Base-by-base conservation (phyloP, 495 filamentous ascomycete species). In the Penicillium psychrofluorescens region DNA sequence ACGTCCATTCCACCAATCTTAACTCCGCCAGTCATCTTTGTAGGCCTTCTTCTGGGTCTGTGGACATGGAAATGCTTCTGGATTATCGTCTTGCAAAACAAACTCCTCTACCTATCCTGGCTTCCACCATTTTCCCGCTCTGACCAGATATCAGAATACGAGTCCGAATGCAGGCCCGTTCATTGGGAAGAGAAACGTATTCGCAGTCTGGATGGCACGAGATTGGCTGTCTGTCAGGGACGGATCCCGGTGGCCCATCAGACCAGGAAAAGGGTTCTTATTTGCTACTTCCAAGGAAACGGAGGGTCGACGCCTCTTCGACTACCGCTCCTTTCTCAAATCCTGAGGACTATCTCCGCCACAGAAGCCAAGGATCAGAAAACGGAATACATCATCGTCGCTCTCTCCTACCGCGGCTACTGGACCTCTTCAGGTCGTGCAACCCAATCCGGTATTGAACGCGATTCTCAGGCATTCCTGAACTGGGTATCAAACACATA, bases 41-140 rank as follows among this genome's bases (percentile, higher is more conserved):
- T 66, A 7, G 82, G 84, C 8, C 66, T 94, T 10, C 60, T 86
- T 2, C 45, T 87, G 8, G 66, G 72, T 6, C 70, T 90, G 9
- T 90, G 84, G 82, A 72, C 74, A 0, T 90, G 83, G 76, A 90
- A 92, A 66, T 90, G 85, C 50, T 57, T 83, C 42, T 86, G 89
- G 84, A 79, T 90, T 64, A 71, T 91, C 13, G 50, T 83, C 6
- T 83, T 91, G 56, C 87, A 90, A 61, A 86, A 90, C 55, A 86
- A 87, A 47, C 87, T 92, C 45, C 80, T 91, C 38, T 90, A 90
- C 62, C 86, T 89, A 64, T 82, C 86, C 0, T 80, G 79, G 29
- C 49, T 88, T 7, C 85, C 84, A 9, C 83, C 85, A 1, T 71
- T 75, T 7, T 62, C 73, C 1, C 51, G 69, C 14, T 67, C 63